These are phyloP conservation scores for Trametes elegans DNA, from an alignment of 768 basidiomycete species.

Conservation along the genomic window DNA sequence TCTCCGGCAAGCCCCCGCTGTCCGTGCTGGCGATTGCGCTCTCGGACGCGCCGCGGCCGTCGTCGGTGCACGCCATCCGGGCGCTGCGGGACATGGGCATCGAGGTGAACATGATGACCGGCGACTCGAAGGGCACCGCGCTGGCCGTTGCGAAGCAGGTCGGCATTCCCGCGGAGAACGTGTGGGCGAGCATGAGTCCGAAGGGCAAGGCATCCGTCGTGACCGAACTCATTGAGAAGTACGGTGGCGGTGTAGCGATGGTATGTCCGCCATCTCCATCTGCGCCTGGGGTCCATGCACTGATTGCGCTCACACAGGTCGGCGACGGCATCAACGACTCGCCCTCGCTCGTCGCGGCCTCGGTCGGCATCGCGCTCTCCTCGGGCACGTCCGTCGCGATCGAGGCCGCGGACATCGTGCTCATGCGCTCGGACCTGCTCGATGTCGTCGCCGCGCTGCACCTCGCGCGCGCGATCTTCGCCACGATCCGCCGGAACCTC, in stretches of 20 bases:
- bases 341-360: constrained; percentile 92
- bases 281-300: neutral
- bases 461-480: constrained; percentile 85
- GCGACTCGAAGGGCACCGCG: constrained; percentile 85
- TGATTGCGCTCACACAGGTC: constrained; percentile 52
- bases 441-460: constrained; percentile 97
- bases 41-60: constrained; percentile 83
- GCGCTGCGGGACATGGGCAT: constrained; percentile 89
- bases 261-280: constrained; percentile 40
- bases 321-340: constrained; percentile 99
- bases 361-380: constrained; percentile 94
- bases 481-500: constrained; percentile 88
- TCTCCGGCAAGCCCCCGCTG: constrained; percentile 38
- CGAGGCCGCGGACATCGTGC: constrained; percentile 96
- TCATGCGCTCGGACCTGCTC: constrained; percentile 95
- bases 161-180: constrained; percentile 78
- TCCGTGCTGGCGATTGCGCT: constrained; percentile 83
- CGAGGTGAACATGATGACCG: constrained; percentile 91
- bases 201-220: constrained; percentile 91
- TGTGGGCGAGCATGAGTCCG: constrained; percentile 93
- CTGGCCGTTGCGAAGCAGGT: constrained; percentile 86
- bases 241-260: constrained; percentile 84
- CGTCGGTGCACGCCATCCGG: constrained; percentile 77
- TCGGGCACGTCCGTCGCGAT: constrained; percentile 97
- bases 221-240: constrained; percentile 71